Conservation (phyloP, 169 alveolate genomes). For the Cystoisospora suis region DNA sequence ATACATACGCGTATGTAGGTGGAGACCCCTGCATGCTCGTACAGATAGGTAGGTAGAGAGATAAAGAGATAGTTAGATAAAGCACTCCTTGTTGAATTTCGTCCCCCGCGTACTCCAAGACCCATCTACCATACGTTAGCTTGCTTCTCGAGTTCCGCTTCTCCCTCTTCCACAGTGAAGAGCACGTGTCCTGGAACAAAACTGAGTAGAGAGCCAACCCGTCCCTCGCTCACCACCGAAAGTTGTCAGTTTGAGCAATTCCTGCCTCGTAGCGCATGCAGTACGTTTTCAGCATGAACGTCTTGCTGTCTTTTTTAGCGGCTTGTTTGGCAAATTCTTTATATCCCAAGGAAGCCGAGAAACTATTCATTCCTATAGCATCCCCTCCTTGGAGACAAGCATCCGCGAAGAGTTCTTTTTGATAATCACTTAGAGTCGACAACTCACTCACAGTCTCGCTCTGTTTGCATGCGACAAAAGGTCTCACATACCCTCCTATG, state of each 20-base stretch:
- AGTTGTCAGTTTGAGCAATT: conserved; percentile 56
- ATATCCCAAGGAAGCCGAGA: conserved; percentile 84
- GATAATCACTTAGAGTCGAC: conserved; percentile 72
- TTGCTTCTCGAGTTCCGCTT: no score
- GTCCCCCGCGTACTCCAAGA: no score
- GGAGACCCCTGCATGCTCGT: no score
- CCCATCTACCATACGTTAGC: no score
- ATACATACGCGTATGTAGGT: no score
- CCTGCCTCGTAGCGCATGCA: conserved; percentile 84
- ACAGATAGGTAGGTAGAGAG: no score
- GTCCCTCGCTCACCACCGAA: conserved; percentile 31
- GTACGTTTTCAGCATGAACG: conserved; percentile 78
- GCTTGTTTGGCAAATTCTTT: conserved; percentile 71
- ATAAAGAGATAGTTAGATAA: no score
- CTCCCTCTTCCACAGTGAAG: not conserved
- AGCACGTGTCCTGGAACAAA: no score
- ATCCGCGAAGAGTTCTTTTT: conserved; percentile 77
- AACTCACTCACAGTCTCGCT: conserved; percentile 74
- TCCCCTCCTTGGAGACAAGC: conserved; percentile 75
- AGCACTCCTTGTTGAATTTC: no score
- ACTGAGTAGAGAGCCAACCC: not conserved
- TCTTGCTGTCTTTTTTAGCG: conserved; percentile 69
- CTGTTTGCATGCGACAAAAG: conserved; percentile 81
- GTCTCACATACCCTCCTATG: conserved; percentile 79
- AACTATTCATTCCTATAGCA: conserved; percentile 72